Percentiles rank a stretch among this genome's conserved stretches.
phyloP scores from a whole-genome alignment of 257 asterid species.

The Solanum gracilifrons region DNA sequence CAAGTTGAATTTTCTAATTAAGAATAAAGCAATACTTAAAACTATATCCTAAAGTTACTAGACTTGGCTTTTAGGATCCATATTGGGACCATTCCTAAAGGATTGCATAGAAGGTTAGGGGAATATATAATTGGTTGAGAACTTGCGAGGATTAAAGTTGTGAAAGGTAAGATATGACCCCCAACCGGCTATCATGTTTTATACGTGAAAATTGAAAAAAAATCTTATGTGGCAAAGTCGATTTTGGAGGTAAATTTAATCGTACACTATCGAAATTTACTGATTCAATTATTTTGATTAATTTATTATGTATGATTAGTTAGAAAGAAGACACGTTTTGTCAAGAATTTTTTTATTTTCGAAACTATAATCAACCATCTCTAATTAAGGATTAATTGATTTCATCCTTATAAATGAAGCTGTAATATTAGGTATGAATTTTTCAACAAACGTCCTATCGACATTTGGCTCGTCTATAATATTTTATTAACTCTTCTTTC shows the following conservation, averaged over 20 bases:
- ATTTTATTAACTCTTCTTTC: neutral
- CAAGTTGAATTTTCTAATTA: neutral
- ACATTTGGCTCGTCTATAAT: neutral
- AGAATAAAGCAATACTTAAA: neutral
- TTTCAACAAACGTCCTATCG: neutral
- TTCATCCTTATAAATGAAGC: neutral
- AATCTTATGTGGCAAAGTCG: neutral
- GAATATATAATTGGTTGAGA: neutral
- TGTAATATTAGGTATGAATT: neutral
- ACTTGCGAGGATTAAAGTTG: neutral
- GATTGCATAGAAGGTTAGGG: neutral
- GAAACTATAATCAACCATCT: neutral
- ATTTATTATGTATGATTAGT: neutral
- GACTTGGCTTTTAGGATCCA: neutral
- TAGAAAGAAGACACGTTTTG: accelerated
- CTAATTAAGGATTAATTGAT: neutral
- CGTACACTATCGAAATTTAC: neutral
- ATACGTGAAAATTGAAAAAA: neutral
- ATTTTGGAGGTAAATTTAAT: neutral
- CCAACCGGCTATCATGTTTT: neutral
- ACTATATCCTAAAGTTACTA: neutral
- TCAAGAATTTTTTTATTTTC: neutral
- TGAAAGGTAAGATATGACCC: neutral
- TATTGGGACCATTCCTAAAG: neutral
- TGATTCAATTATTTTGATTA: neutral